Evolutionary conservation across 495 filamentous ascomycete species (phyloP).

Genomic region (Penicillium pancosmium): DNA sequence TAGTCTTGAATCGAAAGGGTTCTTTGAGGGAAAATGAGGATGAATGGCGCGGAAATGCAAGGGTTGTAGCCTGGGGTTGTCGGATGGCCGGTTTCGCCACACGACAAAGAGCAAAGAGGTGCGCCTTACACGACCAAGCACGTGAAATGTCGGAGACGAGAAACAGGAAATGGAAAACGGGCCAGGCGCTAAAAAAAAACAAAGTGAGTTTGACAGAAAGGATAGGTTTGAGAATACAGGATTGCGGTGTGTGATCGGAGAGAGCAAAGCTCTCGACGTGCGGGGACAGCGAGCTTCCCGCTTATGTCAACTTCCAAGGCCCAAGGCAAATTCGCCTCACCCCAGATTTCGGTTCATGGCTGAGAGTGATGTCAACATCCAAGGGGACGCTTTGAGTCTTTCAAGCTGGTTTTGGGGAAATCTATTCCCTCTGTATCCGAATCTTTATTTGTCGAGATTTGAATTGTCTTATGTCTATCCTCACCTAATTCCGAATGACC

Average conservation of each 20-base stretch:
- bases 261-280: slow-evolving; percentile 18
- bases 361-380: slow-evolving; percentile 4
- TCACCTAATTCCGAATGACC: neutral
- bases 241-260: slow-evolving; percentile 7
- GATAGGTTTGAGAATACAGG: slow-evolving; percentile 10
- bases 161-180: slow-evolving; percentile 4
- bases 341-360: neutral
- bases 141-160: slow-evolving; percentile 7
- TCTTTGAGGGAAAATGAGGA: neutral
- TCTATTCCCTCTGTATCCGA: neutral
- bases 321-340: neutral
- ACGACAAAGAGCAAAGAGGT: slow-evolving; percentile 18
- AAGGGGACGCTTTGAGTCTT: neutral
- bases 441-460: neutral
- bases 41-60: slow-evolving; percentile 4
- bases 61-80: slow-evolving; percentile 6
- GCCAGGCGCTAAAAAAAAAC: slow-evolving; percentile 12
- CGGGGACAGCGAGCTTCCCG: slow-evolving; percentile 22
- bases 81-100: slow-evolving; percentile 21
- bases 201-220: slow-evolving; percentile 3
- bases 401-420: neutral
- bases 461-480: neutral
- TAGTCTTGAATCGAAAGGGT: neutral
- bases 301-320: slow-evolving; percentile 11
- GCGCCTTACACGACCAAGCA: slow-evolving; percentile 25